Evolutionary conservation across 1,284 basidiomycete species (phyloP).

Genomic region (Malassezia vespertilionis): DNA sequence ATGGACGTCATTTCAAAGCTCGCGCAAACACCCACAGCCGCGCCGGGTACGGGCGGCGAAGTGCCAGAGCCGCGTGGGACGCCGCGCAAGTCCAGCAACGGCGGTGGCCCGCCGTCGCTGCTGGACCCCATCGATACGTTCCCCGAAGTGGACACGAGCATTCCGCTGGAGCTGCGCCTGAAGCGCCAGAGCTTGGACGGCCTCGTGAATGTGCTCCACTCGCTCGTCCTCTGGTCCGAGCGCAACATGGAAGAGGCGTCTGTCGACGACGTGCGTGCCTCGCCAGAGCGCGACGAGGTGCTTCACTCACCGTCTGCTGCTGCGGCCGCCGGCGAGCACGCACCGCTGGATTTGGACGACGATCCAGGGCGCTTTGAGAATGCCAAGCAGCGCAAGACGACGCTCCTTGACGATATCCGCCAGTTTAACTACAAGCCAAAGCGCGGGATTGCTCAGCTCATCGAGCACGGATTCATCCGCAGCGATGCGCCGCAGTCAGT

Average conservation of each 20-base stretch:
- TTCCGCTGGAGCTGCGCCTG: constrained; percentile 37
- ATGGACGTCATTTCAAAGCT: constrained; percentile 44
- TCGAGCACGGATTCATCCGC: constrained; percentile 79
- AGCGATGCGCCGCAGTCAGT: constrained; percentile 66
- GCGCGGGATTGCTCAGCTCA: constrained; percentile 76
- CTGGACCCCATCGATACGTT: constrained; percentile 16
- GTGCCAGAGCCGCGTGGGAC: not conserved
- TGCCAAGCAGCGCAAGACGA: constrained; percentile 94
- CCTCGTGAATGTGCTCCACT: constrained; percentile 43
- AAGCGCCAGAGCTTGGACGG: constrained; percentile 45
- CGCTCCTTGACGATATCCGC: constrained; percentile 83
- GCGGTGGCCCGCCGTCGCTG: not conserved
- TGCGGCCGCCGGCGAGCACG: constrained; percentile 14
- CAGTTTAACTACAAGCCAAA: constrained; percentile 94
- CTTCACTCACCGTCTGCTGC: too few species aligned
- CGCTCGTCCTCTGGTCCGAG: constrained; percentile 40
- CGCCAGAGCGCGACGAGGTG: constrained; percentile 1
- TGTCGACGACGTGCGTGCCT: constrained; percentile 22
- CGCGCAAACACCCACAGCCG: constrained; percentile 28
- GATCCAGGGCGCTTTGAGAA: constrained; percentile 89
- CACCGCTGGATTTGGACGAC: constrained; percentile 51
- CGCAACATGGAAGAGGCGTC: constrained; percentile 28
- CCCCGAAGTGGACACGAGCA: constrained; percentile 12
- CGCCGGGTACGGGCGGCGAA: not conserved
- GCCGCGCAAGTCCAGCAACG: not conserved